Base-by-base conservation (phyloP, 371 early-diverging fungal species). In the Mucor velutinosus region DNA sequence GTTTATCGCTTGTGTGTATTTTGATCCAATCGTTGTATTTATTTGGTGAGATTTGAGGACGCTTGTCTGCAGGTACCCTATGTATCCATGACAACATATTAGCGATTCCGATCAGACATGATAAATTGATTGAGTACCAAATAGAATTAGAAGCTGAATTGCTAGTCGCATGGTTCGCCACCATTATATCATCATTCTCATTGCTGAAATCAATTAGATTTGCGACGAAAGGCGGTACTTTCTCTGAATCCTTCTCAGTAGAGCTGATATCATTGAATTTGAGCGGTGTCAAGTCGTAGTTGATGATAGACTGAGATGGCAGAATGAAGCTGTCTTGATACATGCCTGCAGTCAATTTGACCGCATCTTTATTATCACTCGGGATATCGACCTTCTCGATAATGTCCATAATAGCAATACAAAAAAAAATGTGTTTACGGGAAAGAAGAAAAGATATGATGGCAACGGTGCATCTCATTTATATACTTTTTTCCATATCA, bases 11-110 rank as follows among this genome's bases (percentile, higher is more conserved):
- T 37, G 70, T 43, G 23, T 72, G 73, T 47, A 64, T 62, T 55
- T 70, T 60, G 53, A 78, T 64, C 81, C 78, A 78, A n/a, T 67
- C 33, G 15, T 72, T 63, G 57, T 74, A 78, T 66, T 76, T 73
- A 45, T 66, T 68, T 5, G 79, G 79, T 33, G 81, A 73, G 29
- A 78, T 73, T 60, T 75, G 70, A 7, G 77, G 79, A 63, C 79
- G 79, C 33, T 77, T 68, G 43, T 76, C 73, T 45, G 68, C 49
- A 21, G 68, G 64, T 27, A 21, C 23, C 69, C 63, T 68, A 58
- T 57, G 21, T 30, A n/a, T 29, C 3, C 33, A 53, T 53, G 53
- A 27, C 27, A 53, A 53, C 27, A 53, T 53, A 53, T 53, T 53
- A 53, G 53, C 6, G 27, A 27, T 53, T 53, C 53, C 12, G 47